These are phyloP conservation scores for Umbelopsis sp. DNA, from an alignment of 192 early-diverging fungal species.

Conservation along the genomic window DNA sequence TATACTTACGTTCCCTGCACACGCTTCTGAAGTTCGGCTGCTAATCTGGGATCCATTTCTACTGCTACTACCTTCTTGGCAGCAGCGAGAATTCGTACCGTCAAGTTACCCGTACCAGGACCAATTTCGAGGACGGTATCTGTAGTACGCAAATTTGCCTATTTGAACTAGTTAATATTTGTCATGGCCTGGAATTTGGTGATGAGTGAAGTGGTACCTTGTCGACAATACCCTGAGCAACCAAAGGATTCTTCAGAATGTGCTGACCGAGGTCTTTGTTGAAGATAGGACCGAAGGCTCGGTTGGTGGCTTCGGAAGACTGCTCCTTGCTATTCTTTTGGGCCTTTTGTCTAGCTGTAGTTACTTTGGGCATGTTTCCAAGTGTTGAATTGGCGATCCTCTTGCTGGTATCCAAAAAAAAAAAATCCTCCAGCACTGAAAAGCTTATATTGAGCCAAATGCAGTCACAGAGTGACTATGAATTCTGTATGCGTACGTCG, in stretches of 20 bases:
- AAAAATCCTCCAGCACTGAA: background rate
- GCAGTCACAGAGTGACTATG: background rate
- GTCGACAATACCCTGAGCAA: conserved; percentile 95
- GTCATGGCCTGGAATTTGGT: background rate
- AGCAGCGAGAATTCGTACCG: conserved; percentile 89
- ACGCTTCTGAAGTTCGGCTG: conserved; percentile 95
- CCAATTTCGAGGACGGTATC: conserved; percentile 93
- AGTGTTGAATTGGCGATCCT: background rate
- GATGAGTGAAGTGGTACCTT: conserved; percentile 62
- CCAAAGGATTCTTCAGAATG: conserved; percentile 97
- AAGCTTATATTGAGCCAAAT: background rate
- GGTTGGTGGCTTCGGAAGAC: conserved; percentile 37
- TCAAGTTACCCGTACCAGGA: conserved; percentile 99
- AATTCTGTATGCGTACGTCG: background rate
- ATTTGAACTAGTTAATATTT: background rate
- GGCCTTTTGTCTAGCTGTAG: conserved; percentile 16
- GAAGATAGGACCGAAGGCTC: conserved; percentile 86
- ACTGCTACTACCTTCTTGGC: conserved; percentile 94
- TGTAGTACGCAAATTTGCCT: conserved; percentile 59
- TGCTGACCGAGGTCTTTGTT: conserved; percentile 98
- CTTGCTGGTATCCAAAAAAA: conserved; percentile 4
- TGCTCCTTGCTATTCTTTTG: conserved; percentile 40
- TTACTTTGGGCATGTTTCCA: conserved; percentile 17
- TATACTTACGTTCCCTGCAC: conserved; percentile 87
- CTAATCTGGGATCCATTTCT: conserved; percentile 95